Conservation (phyloP, 1,284 basidiomycete genomes). For the Rhodotorula sp. region DNA sequence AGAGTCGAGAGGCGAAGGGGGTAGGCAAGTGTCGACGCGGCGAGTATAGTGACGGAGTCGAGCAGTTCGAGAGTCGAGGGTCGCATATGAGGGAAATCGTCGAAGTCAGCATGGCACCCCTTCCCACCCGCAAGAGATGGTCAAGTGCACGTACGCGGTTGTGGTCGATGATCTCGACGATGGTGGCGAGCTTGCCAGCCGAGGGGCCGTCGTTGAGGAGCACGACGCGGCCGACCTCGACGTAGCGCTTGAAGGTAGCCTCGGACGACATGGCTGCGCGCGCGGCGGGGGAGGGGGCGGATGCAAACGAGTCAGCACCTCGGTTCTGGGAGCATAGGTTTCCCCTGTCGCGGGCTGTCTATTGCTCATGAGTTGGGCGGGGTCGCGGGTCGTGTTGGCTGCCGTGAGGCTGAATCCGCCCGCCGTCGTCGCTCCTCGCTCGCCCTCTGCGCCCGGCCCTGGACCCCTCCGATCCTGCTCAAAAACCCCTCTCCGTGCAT, state of each 20-base stretch:
- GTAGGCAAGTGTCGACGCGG: no score
- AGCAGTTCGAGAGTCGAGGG: not conserved
- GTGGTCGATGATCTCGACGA: constrained; percentile 98
- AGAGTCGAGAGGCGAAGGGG: not conserved
- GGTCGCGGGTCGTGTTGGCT: no score
- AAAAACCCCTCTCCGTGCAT: no score
- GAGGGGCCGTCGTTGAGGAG: constrained; percentile 87
- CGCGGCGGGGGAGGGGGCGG: not conserved
- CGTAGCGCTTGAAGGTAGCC: constrained; percentile 87
- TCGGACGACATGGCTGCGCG: constrained; percentile 33
- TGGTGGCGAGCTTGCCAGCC: constrained; percentile 88
- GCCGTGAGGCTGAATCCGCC: not conserved
- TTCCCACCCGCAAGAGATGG: no score
- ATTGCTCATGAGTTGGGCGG: not conserved
- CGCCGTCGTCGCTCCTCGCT: not conserved
- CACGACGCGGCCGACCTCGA: constrained; percentile 97
- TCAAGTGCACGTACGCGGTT: constrained; percentile 72
- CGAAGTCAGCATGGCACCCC: no score
- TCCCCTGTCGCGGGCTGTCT: no score
- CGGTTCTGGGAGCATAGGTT: not conserved
- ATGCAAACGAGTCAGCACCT: not conserved
- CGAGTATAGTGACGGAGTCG: no score
- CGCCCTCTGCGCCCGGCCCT: not conserved
- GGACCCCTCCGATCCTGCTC: no score
- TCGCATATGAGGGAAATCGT: no score